Conservation (phyloP, 768 basidiomycete species). For the Polyporus arcularius region DNA sequence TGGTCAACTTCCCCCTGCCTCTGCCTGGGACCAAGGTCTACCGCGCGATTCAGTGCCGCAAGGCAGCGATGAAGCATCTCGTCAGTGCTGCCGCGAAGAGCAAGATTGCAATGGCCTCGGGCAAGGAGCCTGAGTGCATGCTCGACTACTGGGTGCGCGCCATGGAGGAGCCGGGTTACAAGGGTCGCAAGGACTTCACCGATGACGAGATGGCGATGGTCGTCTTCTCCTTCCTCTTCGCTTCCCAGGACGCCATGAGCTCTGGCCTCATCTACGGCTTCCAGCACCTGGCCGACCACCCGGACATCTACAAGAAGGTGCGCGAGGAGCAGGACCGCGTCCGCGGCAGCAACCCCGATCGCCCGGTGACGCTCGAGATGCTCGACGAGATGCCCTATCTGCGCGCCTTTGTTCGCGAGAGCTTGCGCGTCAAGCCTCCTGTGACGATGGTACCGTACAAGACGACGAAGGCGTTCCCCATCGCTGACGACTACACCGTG, state of each 20-base stretch:
- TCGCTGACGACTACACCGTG: slow-evolving; percentile 88
- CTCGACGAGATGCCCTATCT: slow-evolving; percentile 93
- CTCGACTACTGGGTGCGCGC: slow-evolving; percentile 89
- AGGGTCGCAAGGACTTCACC: slow-evolving; percentile 84
- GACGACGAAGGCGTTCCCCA: slow-evolving; percentile 87
- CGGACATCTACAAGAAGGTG: slow-evolving; percentile 85
- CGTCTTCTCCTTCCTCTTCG: slow-evolving; percentile 94
- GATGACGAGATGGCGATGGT: slow-evolving; percentile 98
- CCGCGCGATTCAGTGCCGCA: slow-evolving; percentile 89
- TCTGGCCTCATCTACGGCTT: slow-evolving; percentile 94
- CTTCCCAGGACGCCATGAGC: slow-evolving; percentile 97
- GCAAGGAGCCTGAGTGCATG: slow-evolving; percentile 83
- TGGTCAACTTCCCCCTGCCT: slow-evolving; percentile 97
- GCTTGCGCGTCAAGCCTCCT: slow-evolving; percentile 87
- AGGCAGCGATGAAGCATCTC: slow-evolving; percentile 79
- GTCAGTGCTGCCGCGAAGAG: slow-evolving; percentile 75
- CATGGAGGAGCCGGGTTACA: slow-evolving; percentile 62
- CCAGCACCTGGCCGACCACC: slow-evolving; percentile 94
- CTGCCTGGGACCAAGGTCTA: slow-evolving; percentile 96
- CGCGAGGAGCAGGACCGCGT: slow-evolving; percentile 88
- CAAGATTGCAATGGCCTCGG: slow-evolving; percentile 80
- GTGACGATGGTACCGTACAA: slow-evolving; percentile 99
- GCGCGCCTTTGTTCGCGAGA: slow-evolving; percentile 91
- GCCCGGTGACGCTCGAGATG: slow-evolving; percentile 82
- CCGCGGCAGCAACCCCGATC: slow-evolving; percentile 74